Evolutionary conservation across 2,329 filamentous ascomycete genomes (phyloP).

Genomic region (Polytolypa hystricis): DNA sequence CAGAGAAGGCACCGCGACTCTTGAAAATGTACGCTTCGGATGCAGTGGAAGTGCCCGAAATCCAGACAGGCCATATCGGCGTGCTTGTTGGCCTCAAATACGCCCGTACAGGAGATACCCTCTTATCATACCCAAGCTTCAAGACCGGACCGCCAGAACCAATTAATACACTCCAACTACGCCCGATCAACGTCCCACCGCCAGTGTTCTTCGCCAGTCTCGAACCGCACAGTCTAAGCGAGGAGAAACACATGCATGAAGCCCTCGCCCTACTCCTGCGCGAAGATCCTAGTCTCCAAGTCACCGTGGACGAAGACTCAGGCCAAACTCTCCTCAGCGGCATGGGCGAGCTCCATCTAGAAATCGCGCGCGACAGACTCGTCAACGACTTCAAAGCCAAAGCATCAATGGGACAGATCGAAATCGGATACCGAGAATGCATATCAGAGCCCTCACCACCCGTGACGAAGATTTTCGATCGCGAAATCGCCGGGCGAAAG

Average conservation of each 20-base stretch:
- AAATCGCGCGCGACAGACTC: constrained; percentile 80
- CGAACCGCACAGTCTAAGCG: constrained; percentile 65
- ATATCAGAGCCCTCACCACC: constrained; percentile 48
- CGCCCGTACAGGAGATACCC: constrained; percentile 85
- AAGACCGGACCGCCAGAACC: constrained; percentile 56
- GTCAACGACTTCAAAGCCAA: constrained; percentile 81
- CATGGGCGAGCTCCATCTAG: constrained; percentile 92
- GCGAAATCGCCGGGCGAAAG: constrained; percentile 65
- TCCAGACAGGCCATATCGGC: constrained; percentile 82
- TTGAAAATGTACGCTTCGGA: constrained; percentile 85
- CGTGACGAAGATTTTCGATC: constrained; percentile 59
- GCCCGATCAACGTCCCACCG: constrained; percentile 79
- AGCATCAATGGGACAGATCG: constrained; percentile 75
- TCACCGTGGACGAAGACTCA: constrained; percentile 75
- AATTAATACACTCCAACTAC: constrained; percentile 65
- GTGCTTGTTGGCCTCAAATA: constrained; percentile 83
- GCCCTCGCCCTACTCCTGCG: constrained; percentile 67
- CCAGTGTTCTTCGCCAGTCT: constrained; percentile 96
- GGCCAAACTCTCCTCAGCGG: constrained; percentile 88
- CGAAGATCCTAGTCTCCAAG: constrained; percentile 85
- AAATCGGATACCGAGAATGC: constrained; percentile 90
- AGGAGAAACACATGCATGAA: constrained; percentile 68
- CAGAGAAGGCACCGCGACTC: constrained; percentile 68
- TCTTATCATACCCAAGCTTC: constrained; percentile 60
- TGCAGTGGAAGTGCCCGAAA: constrained; percentile 69